Conservation (phyloP, 164 flowering plant genomes). For the Berberis vulgaris region DNA sequence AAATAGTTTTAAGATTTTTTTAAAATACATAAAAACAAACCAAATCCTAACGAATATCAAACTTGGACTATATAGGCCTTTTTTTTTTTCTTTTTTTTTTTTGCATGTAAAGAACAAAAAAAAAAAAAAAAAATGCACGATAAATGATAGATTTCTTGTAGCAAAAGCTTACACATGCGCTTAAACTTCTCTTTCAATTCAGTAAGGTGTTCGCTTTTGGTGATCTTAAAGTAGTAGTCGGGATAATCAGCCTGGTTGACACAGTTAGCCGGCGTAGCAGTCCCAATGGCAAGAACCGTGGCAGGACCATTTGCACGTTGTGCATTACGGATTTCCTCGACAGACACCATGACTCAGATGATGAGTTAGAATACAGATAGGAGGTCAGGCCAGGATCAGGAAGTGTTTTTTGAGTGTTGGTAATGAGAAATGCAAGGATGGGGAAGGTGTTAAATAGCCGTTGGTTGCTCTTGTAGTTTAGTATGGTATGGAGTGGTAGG, state of each 20-base stretch:
- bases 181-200: slow-evolving; percentile 19
- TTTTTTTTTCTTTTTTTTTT: too few species aligned
- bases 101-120: background rate
- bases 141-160: background rate
- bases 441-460: too few species aligned
- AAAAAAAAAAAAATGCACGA: background rate
- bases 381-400: background rate
- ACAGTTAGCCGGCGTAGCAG: slow-evolving; percentile 17
- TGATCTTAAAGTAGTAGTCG: slow-evolving; percentile 18
- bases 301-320: slow-evolving; percentile 17
- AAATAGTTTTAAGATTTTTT: too few species aligned
- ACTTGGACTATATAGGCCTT: too few species aligned
- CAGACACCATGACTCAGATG: background rate
- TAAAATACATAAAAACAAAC: background rate
- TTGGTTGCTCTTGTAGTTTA: too few species aligned
- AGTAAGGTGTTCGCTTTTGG: slow-evolving; percentile 20
- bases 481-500: too few species aligned
- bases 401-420: too few species aligned
- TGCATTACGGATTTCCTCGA: slow-evolving; percentile 12
- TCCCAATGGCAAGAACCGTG: slow-evolving; percentile 20
- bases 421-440: too few species aligned
- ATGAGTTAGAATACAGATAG: background rate
- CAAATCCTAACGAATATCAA: too few species aligned
- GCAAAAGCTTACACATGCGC: slow-evolving; percentile 14
- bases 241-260: slow-evolving; percentile 18